Percentiles rank a stretch among this genome's conserved stretches.
Evolutionary conservation across 2,329 filamentous ascomycete species (phyloP).

Genomic region (Fusarium globosum): DNA sequence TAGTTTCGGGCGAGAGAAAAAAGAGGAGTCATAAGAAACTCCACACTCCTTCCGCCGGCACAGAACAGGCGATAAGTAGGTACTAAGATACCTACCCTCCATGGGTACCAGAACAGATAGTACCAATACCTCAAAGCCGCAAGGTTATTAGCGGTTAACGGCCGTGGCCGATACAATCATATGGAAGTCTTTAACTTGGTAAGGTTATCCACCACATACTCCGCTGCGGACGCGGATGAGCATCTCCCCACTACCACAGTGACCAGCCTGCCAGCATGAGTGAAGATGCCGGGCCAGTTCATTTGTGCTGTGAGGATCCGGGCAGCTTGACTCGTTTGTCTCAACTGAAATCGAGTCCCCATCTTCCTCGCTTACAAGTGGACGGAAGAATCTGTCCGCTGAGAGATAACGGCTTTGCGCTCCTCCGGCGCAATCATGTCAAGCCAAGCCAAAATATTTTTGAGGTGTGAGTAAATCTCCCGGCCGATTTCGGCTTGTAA

Average conservation of each 20-base stretch:
- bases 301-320: background rate
- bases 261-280: constrained; percentile 7
- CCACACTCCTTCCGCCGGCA: constrained; percentile 37
- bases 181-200: constrained; percentile 1
- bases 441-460: constrained; percentile 7
- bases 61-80: constrained; percentile 31
- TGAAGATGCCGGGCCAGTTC: background rate
- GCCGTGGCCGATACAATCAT: constrained; percentile 12
- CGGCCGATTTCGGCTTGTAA: constrained; percentile 45
- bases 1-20: constrained; percentile 23
- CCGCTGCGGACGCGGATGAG: constrained; percentile 33
- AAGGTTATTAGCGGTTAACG: constrained; percentile 36
- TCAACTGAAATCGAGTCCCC: background rate
- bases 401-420: constrained; percentile 18
- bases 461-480: constrained; percentile 19
- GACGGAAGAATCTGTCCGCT: constrained; percentile 13
- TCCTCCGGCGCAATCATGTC: constrained; percentile 9
- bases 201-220: constrained; percentile 41
- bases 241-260: constrained; percentile 22
- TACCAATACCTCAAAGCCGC: constrained; percentile 17
- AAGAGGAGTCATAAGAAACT: constrained; percentile 41
- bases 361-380: background rate
- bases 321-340: background rate
- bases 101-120: constrained; percentile 8
- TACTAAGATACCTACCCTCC: constrained; percentile 1